Percentiles rank a stretch among this genome's conserved stretches.
phyloP scores from a whole-genome alignment of 129 eudicot species.

The Pulicaria dysenterica region DNA sequence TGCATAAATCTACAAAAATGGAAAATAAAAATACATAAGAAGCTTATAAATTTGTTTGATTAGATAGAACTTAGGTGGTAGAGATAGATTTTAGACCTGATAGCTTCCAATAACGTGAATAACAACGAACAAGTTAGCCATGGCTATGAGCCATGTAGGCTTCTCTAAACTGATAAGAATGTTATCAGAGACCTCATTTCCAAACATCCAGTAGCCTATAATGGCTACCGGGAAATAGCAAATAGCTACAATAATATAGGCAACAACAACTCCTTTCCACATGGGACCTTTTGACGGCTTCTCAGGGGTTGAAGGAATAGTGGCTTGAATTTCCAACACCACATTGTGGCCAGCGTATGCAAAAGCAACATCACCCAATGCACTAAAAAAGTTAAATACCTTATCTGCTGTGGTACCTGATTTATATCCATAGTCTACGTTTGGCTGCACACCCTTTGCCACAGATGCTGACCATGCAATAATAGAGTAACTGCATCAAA shows the following conservation, averaged over 20 bases:
- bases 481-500: constrained; percentile 53
- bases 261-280: constrained; percentile 44
- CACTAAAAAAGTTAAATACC: constrained; percentile 52
- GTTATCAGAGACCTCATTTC: constrained; percentile 35
- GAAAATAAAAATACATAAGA: background rate
- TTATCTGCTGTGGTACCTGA: constrained; percentile 39
- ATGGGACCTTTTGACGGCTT: constrained; percentile 43
- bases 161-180: constrained; percentile 38
- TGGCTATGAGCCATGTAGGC: constrained; percentile 36
- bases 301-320: constrained; percentile 37
- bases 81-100: constrained; percentile 28
- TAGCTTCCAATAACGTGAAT: constrained; percentile 33
- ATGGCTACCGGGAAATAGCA: constrained; percentile 40
- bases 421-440: constrained; percentile 40
- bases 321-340: constrained; percentile 45
- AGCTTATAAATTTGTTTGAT: background rate
- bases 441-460: constrained; percentile 51
- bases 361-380: constrained; percentile 62
- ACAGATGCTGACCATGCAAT: constrained; percentile 54
- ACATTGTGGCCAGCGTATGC: constrained; percentile 66
- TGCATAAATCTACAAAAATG: constrained; percentile 56
- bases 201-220: constrained; percentile 36
- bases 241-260: constrained; percentile 31
- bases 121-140: constrained; percentile 37
- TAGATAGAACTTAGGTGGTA: background rate